Conservation (phyloP, 768 basidiomycete species). For the Kondoa subrosea region DNA sequence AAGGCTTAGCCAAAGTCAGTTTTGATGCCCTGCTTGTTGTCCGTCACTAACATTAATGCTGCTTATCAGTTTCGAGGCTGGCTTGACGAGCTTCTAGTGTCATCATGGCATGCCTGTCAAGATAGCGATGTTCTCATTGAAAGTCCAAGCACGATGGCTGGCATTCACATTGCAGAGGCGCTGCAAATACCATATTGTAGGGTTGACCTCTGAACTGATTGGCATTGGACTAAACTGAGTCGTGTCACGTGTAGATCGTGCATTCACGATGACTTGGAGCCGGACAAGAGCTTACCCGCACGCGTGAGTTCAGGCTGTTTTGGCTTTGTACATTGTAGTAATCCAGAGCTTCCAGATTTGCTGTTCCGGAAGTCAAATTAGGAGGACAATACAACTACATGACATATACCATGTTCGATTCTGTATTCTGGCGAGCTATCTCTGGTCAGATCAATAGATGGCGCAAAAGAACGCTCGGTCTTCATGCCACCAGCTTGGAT, state of each 20-base stretch:
- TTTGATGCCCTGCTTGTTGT: neutral
- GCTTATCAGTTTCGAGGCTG: slow-evolving; percentile 71
- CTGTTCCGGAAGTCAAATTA: slow-evolving; percentile 94
- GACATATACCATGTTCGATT: slow-evolving; percentile 96
- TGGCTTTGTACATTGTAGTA: neutral
- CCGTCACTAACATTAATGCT: slow-evolving; percentile 13
- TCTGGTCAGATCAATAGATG: slow-evolving; percentile 88
- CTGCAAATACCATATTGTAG: slow-evolving; percentile 82
- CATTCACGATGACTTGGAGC: slow-evolving; percentile 97
- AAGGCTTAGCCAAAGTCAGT: slow-evolving; percentile 62
- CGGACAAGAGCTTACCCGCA: slow-evolving; percentile 92
- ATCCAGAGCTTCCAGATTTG: slow-evolving; percentile 39
- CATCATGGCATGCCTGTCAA: slow-evolving; percentile 93
- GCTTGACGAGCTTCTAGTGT: slow-evolving; percentile 87
- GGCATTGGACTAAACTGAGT: neutral
- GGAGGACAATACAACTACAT: slow-evolving; percentile 97
- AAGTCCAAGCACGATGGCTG: slow-evolving; percentile 92
- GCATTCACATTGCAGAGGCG: slow-evolving; percentile 91
- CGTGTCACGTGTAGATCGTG: slow-evolving; percentile 27
- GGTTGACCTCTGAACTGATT: slow-evolving; percentile 13
- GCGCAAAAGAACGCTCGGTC: slow-evolving; percentile 57
- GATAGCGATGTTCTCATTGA: slow-evolving; percentile 83
- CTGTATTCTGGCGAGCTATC: slow-evolving; percentile 91
- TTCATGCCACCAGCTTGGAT: slow-evolving; percentile 71
- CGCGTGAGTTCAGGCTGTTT: slow-evolving; percentile 34